Evolutionary conservation across 1,139 yeast species (phyloP).

Genomic region (Hansenula sp.): DNA sequence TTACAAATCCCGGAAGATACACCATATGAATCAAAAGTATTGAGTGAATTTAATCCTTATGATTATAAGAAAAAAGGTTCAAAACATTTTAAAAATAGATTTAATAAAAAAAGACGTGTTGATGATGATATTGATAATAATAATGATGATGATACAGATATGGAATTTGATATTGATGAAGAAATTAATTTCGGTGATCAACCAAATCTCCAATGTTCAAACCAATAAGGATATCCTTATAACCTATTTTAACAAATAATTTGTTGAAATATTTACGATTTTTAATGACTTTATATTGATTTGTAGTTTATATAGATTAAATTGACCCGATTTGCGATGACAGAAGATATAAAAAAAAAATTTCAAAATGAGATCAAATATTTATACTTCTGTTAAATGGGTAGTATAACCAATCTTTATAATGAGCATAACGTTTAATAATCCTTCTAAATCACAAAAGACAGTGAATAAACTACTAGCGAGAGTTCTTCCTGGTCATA

Average conservation of each 20-base stretch:
- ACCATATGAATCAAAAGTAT: conserved; percentile 7
- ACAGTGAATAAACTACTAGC: conserved; percentile 40
- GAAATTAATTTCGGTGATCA: too few relatives aligned
- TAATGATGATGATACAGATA: not conserved
- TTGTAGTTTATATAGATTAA: too few relatives aligned
- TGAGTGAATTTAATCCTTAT: conserved; percentile 12
- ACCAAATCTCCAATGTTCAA: too few relatives aligned
- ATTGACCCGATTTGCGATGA: not conserved
- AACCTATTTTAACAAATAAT: too few relatives aligned
- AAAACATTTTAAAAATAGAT: conserved; percentile 52
- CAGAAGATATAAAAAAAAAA: too few relatives aligned
- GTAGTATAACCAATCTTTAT: not conserved
- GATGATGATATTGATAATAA: not conserved
- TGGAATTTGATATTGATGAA: too few relatives aligned
- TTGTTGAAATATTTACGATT: too few relatives aligned
- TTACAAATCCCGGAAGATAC: conserved; percentile 9
- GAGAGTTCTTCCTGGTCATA: conserved; percentile 35
- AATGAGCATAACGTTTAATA: conserved; percentile 13
- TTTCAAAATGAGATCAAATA: too few relatives aligned
- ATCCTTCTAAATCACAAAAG: conserved; percentile 3
- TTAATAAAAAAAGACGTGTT: conserved; percentile 37
- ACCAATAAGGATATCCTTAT: too few relatives aligned
- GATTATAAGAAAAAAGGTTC: conserved; percentile 31
- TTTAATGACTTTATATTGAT: too few relatives aligned
- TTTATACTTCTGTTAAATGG: too few relatives aligned